These are phyloP conservation scores for Pythium folliculosum DNA, from an alignment of 352 stramenopile species.

Conservation along the genomic window DNA sequence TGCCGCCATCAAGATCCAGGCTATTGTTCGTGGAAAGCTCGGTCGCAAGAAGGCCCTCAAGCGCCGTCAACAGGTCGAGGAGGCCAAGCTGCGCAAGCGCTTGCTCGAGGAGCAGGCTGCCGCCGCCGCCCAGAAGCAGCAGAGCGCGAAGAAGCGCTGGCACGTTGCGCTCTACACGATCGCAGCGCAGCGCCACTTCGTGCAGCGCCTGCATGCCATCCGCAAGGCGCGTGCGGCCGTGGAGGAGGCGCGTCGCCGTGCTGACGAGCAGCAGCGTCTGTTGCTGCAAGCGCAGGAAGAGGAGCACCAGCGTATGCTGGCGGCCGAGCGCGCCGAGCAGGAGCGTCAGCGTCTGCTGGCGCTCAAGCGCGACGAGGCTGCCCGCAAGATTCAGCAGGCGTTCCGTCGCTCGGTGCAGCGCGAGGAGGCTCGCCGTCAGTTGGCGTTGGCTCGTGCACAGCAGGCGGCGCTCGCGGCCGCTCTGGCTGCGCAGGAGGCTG, in stretches of 20 bases:
- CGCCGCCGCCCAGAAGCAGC: conserved; percentile 61
- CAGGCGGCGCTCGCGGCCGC: conserved; percentile 71
- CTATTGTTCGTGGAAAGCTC: conserved; percentile 81
- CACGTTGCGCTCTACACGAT: conserved; percentile 65
- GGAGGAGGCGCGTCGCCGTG: conserved; percentile 70
- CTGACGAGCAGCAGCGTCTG: conserved; percentile 68
- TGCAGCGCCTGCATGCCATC: conserved; percentile 78
- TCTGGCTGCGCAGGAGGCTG: conserved; percentile 74
- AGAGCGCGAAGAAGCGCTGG: conserved; percentile 83
- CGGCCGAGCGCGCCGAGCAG: conserved; percentile 62
- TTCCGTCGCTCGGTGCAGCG: conserved; percentile 66
- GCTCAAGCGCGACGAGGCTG: conserved; percentile 55
- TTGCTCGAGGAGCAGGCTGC: conserved; percentile 74
- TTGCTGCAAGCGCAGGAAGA: conserved; percentile 69
- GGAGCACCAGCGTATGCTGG: conserved; percentile 56
- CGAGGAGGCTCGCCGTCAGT: conserved; percentile 71
- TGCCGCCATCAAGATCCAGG: conserved; percentile 73
- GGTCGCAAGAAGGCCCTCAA: conserved; percentile 73
- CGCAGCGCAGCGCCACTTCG: conserved; percentile 79
- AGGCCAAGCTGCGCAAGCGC: conserved; percentile 80
- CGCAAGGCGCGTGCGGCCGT: conserved; percentile 78
- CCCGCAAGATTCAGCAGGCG: conserved; percentile 65
- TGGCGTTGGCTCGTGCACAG: conserved; percentile 68
- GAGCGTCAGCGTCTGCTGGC: conserved; percentile 64
- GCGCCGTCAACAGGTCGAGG: conserved; percentile 62